Base-by-base conservation (phyloP, 176 grass and related monocot species). In the Areca catechu region DNA sequence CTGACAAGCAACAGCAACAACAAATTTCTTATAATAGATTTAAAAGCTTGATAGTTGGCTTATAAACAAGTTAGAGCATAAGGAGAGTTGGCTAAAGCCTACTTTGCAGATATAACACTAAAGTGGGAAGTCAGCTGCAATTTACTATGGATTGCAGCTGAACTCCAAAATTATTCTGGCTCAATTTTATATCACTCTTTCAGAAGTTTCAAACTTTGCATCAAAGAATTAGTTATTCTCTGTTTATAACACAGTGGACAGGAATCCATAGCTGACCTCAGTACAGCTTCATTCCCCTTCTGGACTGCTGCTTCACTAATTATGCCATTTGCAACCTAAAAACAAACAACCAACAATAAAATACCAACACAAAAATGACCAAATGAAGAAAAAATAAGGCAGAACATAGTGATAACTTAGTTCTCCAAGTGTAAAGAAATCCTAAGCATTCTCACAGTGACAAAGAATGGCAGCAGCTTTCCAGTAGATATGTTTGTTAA, bases 281-380 rank as follows among this genome's bases (percentile, higher is more conserved):
- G 83, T 58, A 96, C 92, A 74, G 86, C 80, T 90, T 96, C 92
- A 54, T 96, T 96, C 65, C 86, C 92, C 90, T 82, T 88, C 18
- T 77, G 65, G 66, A 96, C 92, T 49, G 84, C 76, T 74, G 84
- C 77, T 79, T 96, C 61, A 16, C 65, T 90, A 59, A 96, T 78
- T 53, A 61, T 22, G 58, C 91, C 91, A 56, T 96, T 96, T 64
- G 80, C 92, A 78, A 96, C 86, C 92, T 96, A 79, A 30, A 57
- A 82, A 47, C 27, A 53, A 73, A 72, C 22, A 59, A 2, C 15
- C 15, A 58, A 56, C 19, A 27, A 77, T 71, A 70, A n/a, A 37
- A 61, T 22, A 48, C 65, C 28, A 22, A 23, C 15, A 57, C 5
- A 61, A 16, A 21, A 56, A 51, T 5, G 19, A 72, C 2, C 34